phyloP scores from a whole-genome alignment of 495 filamentous ascomycete genomes.

The Annulohypoxylon moriforme region DNA sequence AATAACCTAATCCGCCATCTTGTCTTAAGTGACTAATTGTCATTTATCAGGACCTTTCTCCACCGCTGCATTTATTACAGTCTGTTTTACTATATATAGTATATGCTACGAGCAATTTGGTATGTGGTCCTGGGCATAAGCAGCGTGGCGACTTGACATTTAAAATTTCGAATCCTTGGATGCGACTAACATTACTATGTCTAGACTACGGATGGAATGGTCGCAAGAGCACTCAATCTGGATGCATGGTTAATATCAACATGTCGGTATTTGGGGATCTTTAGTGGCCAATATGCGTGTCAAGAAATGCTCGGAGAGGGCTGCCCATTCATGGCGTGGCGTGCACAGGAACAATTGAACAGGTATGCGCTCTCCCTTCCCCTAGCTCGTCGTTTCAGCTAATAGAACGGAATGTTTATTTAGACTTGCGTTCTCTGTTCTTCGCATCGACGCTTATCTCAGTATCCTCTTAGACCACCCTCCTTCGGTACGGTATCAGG shows the following conservation, averaged over 20 bases:
- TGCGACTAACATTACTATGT: slow-evolving; percentile 6
- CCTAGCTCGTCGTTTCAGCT: background rate
- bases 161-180: background rate
- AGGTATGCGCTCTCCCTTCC: slow-evolving; percentile 36
- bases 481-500: slow-evolving; percentile 49
- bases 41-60: slow-evolving; percentile 28
- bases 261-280: slow-evolving; percentile 49
- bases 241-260: slow-evolving; percentile 41
- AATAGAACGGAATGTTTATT: background rate
- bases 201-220: slow-evolving; percentile 47
- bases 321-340: slow-evolving; percentile 43
- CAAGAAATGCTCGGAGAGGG: slow-evolving; percentile 34
- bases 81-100: slow-evolving; percentile 45
- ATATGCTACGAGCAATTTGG: slow-evolving; percentile 41
- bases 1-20: background rate
- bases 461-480: slow-evolving; percentile 48
- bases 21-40: slow-evolving; percentile 15
- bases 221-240: slow-evolving; percentile 45
- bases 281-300: slow-evolving; percentile 46
- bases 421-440: slow-evolving; percentile 48
- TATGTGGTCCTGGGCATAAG: slow-evolving; percentile 19
- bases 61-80: slow-evolving; percentile 45
- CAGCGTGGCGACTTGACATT: background rate
- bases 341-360: slow-evolving; percentile 50
- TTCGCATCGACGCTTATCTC: slow-evolving; percentile 50